Conservation (phyloP, 164 flowering plant genomes). For the Aristolochia californica region DNA sequence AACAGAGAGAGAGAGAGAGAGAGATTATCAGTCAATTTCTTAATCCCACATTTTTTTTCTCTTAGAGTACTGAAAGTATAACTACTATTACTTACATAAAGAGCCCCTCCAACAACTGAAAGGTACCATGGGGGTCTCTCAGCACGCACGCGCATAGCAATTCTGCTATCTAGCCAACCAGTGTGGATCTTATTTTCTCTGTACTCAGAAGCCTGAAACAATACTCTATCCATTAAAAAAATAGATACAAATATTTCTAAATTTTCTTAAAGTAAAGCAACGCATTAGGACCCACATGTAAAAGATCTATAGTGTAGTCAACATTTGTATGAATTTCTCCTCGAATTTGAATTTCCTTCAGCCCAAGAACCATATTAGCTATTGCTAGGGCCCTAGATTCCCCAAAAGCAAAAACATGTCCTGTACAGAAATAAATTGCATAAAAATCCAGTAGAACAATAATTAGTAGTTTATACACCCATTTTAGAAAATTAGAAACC, state of each 20-base stretch:
- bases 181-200: conserved; percentile 93
- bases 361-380: conserved; percentile 98
- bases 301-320: conserved; percentile 92
- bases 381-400: conserved; percentile 94
- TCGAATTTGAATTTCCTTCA: conserved; percentile 96
- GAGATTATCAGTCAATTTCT: neutral
- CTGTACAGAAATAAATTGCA: conserved; percentile 25
- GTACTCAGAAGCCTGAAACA: conserved; percentile 76
- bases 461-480: neutral
- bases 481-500: neutral
- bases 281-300: conserved; percentile 51
- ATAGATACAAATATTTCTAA: neutral
- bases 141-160: conserved; percentile 99
- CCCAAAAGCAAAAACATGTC: conserved; percentile 98
- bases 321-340: conserved; percentile 99
- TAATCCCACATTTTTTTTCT: too few species aligned
- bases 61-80: neutral
- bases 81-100: conserved; percentile 52
- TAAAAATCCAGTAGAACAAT: neutral
- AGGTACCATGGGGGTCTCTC: conserved; percentile 99
- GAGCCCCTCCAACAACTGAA: conserved; percentile 97
- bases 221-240: neutral
- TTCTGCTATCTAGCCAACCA: conserved; percentile 99
- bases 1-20: conserved; percentile 1
- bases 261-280: neutral